Base-by-base conservation (phyloP, 192 early-diverging fungal genomes). In the Rhizoclosmatium sp. region DNA sequence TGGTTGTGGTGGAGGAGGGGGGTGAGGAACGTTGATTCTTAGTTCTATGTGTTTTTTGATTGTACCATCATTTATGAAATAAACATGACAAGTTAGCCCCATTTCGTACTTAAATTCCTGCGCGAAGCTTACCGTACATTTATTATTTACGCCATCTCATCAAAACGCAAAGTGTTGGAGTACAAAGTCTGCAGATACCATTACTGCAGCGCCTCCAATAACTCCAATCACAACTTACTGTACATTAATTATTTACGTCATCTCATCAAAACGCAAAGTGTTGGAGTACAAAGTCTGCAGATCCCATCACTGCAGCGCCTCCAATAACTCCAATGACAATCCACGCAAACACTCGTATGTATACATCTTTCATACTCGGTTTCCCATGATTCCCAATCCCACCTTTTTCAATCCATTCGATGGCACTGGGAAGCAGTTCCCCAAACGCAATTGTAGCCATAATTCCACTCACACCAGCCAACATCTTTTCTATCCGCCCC, bases 371-470 rank as follows among this genome's bases (percentile, higher is more conserved):
- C 47, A 39, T 61, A 41, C 61, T 54, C 19, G 23, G n/a, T 5
- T 23, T 44, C 12, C 4, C 62, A 9, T 21, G 44, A 61, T 3
- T 48, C 7, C 45, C 68, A 47, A 79, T 45, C 41, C 78, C 67
- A 12, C 78, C 71, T 41, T 71, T 71, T 42, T 65, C 69, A 62
- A 78, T 71, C 77, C 74, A 82, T 58, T 75, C 68, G 39, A 48
- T 21, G 39, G 82, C 82, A 21, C 59, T 70, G 39, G 82, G 82
- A 12, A 78, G 4, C 54, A 82, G 73, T 64, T 82, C 82, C 9
- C 59, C 59, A 39, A 54, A 51, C 16, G 78, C 65, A 62, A 82
- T 82, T 39, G 71, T 77, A 16, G 9, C 71, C 82, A 82, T 82
- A 48, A 82, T 68, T 3, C 82, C 82, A 59, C 39, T 47, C 45